These are phyloP conservation scores for sorghum (Sorghum bicolor) DNA, from an alignment of 176 grass and related monocot genomes.

Conservation along the genomic window DNA sequence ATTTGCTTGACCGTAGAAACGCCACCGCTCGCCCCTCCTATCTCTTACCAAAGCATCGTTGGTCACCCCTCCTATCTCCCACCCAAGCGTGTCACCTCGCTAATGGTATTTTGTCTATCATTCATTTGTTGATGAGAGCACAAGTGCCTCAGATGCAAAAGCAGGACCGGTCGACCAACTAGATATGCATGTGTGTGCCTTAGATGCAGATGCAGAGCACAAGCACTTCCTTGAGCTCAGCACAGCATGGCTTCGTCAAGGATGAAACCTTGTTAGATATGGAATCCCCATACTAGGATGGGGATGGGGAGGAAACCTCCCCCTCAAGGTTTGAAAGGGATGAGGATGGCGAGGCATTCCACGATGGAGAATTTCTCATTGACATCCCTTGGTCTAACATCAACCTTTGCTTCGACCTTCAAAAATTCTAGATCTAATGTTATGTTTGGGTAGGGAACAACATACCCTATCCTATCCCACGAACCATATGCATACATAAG, in stretches of 20 bases:
- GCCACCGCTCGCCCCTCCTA: background rate
- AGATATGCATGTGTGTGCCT: no score
- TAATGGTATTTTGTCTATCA: background rate
- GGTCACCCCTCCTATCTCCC: background rate
- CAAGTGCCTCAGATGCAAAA: no score
- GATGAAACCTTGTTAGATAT: fast-evolving
- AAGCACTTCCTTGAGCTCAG: no score
- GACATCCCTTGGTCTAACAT: background rate
- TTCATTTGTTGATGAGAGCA: background rate
- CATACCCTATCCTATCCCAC: background rate
- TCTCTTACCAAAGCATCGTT: background rate
- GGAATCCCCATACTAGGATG: background rate
- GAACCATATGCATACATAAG: background rate
- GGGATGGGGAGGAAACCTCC: background rate
- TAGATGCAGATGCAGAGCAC: no score
- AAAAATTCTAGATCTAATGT: background rate
- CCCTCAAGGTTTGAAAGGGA: background rate
- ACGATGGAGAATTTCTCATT: background rate
- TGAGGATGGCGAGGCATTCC: background rate
- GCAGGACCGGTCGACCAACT: no score
- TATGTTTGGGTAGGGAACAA: background rate
- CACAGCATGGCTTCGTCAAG: background rate
- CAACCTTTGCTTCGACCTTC: background rate
- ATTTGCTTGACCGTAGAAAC: background rate
- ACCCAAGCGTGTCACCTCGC: background rate